A percentile compares a stretch with the other conserved stretches of the same genome.
phyloP scores from a whole-genome alignment of 306 rosid genomes.

The Alnus glutinosa region DNA sequence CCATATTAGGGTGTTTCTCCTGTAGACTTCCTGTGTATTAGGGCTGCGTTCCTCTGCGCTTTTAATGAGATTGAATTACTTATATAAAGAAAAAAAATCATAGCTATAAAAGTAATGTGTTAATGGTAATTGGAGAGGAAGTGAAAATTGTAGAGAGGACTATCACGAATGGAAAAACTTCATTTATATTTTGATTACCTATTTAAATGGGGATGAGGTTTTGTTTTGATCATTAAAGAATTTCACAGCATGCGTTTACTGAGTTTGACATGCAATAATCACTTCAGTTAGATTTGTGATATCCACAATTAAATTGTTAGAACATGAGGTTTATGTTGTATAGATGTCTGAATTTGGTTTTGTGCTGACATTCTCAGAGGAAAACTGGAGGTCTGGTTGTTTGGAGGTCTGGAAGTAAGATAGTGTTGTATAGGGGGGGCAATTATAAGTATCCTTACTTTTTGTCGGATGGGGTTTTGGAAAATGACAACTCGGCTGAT shows the following conservation, averaged over 20 bases:
- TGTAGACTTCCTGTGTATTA: too few species aligned
- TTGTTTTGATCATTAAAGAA: neutral
- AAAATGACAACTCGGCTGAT: slow-evolving; percentile 30
- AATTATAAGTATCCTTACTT: slow-evolving; percentile 86
- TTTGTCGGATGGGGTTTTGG: slow-evolving; percentile 36
- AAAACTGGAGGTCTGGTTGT: slow-evolving; percentile 95
- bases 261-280: neutral
- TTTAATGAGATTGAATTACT: too few species aligned
- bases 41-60: too few species aligned
- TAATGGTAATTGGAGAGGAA: neutral
- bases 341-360: slow-evolving; percentile 24
- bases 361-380: slow-evolving; percentile 52
- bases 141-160: neutral
- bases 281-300: neutral
- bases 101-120: neutral
- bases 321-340: neutral
- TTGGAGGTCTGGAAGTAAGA: slow-evolving; percentile 93
- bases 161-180: neutral
- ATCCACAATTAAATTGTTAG: neutral
- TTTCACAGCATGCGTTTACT: neutral
- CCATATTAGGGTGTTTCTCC: too few species aligned
- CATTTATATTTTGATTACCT: neutral
- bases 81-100: neutral
- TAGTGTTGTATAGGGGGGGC: slow-evolving; percentile 77
- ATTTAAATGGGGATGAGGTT: neutral